phyloP scores from a whole-genome alignment of 345 rosid species.

The Salix purpurea region DNA sequence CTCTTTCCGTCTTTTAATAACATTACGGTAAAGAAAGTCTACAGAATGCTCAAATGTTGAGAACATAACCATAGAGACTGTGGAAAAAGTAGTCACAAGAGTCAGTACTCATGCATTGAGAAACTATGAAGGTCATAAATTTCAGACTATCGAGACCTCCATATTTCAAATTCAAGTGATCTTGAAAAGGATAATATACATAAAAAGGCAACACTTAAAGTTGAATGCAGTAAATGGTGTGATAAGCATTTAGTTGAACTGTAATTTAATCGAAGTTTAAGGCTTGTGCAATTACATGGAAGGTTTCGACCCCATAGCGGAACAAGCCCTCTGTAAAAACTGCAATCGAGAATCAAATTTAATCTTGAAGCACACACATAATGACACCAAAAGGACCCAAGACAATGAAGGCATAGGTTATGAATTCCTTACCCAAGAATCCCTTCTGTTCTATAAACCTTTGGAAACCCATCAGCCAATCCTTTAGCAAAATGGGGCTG shows the following conservation, averaged over 20 bases:
- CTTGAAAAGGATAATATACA: too few species aligned
- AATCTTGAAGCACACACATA: background rate
- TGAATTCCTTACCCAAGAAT: constrained; percentile 38
- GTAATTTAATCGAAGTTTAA: background rate
- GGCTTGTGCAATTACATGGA: constrained; percentile 37
- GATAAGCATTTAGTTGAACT: background rate
- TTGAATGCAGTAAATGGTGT: too few species aligned
- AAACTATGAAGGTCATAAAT: background rate
- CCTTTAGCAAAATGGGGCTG: constrained; percentile 60
- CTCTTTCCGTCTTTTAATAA: constrained; percentile 44
- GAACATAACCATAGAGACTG: constrained; percentile 73
- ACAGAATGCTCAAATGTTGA: constrained; percentile 74
- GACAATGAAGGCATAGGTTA: background rate
- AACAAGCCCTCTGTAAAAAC: constrained; percentile 45
- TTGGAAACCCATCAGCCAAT: constrained; percentile 54
- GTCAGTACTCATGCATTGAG: background rate
- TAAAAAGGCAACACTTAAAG: too few species aligned
- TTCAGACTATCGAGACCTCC: too few species aligned
- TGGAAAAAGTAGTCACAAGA: constrained; percentile 1
- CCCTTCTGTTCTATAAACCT: constrained; percentile 49
- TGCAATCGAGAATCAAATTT: constrained; percentile 16
- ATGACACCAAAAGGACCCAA: background rate
- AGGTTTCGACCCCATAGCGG: constrained; percentile 48
- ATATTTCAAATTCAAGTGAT: too few species aligned
- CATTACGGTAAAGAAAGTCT: constrained; percentile 43